Base-by-base conservation (phyloP, 805 yeast species). In the Maudiozyma turicensis region DNA sequence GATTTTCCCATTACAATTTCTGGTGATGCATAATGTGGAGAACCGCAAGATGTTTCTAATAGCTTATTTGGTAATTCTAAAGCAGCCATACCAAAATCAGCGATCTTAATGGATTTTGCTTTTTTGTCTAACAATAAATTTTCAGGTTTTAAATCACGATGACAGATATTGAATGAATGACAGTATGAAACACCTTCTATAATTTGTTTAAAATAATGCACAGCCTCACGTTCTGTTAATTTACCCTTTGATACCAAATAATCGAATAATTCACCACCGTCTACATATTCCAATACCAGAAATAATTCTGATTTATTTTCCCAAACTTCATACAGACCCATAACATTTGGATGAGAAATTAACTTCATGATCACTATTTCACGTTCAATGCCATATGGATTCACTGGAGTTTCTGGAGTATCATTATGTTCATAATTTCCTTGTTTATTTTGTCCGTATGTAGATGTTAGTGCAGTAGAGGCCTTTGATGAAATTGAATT, bases 291-390 rank as follows among this genome's bases (percentile, higher is more conserved):
- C 46, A 86, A 68, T 13, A 86, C 88, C 54, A 86, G 65, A 59
- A 82, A 86, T 50, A 93, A 73, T 52, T 91, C 96, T 61, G 87
- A 88, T 55, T 88, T 83, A 55, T 95, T 91, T 67, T 93, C 99
- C 98, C 98, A 93, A 28, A 93, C 99, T 63, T 93, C 99, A 64
- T 89, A 93, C 39, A 93, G 72, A 29, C 93, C 85, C 78, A 93
- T 81, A 28, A 93, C 93, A 61, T 93, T 91, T 10, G 95, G 88
- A 66, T 93, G 98, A 52, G 93, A 86, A 43, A 93, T 79, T 40
- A 93, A 74, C 68, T 93, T 93, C 99, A 91, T 93, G 58, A 93
- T 93, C 58, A 93, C 90, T 54, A 93, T 95, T 65, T 93, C 99
- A 56, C 98, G 78, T 69, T 93, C 99, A 43, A 93, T 91, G 39